Base-by-base conservation (phyloP, 805 yeast genomes). In the Diddensiella transvaalensis region DNA sequence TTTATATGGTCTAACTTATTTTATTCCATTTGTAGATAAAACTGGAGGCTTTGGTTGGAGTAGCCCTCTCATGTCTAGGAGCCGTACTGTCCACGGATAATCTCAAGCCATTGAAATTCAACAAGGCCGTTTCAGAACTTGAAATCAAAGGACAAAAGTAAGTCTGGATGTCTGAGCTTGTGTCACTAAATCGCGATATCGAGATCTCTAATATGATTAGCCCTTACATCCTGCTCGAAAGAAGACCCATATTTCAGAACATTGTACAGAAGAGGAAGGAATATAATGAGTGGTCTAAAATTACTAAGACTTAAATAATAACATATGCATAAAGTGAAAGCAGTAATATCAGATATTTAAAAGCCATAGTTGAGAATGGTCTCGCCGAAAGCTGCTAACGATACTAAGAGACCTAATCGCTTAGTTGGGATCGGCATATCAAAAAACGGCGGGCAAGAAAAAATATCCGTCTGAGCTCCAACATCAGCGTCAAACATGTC, bases 171-270 rank as follows among this genome's bases (percentile, higher is more conserved):
- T 23, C 4, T 15, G 3, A 8, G 6, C 3, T 13, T 11, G 26
- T 10, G 3, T 18, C 18, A 8, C 24, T 21, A 21, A 39, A 22
- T 40, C 35, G n/a, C 44, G 2, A 4, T 24, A 17, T n/a, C 44
- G 15, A 18, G 21, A 4, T 6, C n/a, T 3, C 22, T 8, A 48
- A 37, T 40, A 45, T 48, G n/a, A 36, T 32, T 35, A 54, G 55
- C 30, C 77, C 75, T 17, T 79, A 67, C 56, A 77, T 73, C 42
- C 61, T 65, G 10, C 64, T 79, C 37, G 79, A 79, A 45, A 70
- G 75, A 22, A 66, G 83, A 47, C 68, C 77, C 2, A 74, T 70
- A 4, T 83, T 78, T 56, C 65, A 81, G 39, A 79, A 82, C 57
- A 64, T 82, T 5, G 52, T 51, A 1, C 52, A 61, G 11, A 74